Base-by-base conservation (phyloP, 2,329 filamentous ascomycete species). In the Graphiopsis chlorocephala region DNA sequence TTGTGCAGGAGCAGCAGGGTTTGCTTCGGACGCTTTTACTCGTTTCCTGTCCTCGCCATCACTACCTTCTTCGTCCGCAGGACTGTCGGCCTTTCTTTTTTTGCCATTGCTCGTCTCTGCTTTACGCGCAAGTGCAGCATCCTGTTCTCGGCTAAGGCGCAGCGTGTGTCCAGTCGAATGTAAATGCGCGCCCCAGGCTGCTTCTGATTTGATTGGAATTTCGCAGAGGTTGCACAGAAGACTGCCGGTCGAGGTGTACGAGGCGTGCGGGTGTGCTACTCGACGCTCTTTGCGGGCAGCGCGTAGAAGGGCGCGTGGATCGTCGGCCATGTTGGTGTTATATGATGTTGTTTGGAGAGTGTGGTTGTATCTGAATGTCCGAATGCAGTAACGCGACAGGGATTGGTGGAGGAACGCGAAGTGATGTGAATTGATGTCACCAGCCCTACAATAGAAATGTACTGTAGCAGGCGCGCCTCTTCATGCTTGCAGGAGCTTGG, bases 271-370 rank as follows among this genome's bases (percentile, higher is more conserved):
- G 71, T 92, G 88, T 60, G 88, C 84, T 72, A 93, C 88, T 68
- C 90, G 86, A 64, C 92, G 88, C 67, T 89, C 85, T 64, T 88
- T 87, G 69, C 91, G 88, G 77, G 94, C 90, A 73, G 88, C 89
- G 71, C 91, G 90, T 65, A 96, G 84, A 57, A 96, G 85, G 38
- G 90, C 86, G 71, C 92, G 89, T 28, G 92, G 89, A 77, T 96
- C 91, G 47, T 64, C 62, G 17, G 60, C 60, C 60, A 62, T 62
- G 25, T 28, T 33, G 23, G n/a, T 31, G n/a, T 8, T 29, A 4
- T 45, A 4, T 11, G 38, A 20, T 45, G 1, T 45, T 4, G n/a
- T 20, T 17, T 20, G 38, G 38, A 42, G 5, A 20, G 2, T 20
- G 3, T 20, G 2, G 38, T 45, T 45, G 38, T 45, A 7, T 45